Evolutionary conservation across 202 grass and related monocot species (phyloP).

Genomic region (Carex arenaria): DNA sequence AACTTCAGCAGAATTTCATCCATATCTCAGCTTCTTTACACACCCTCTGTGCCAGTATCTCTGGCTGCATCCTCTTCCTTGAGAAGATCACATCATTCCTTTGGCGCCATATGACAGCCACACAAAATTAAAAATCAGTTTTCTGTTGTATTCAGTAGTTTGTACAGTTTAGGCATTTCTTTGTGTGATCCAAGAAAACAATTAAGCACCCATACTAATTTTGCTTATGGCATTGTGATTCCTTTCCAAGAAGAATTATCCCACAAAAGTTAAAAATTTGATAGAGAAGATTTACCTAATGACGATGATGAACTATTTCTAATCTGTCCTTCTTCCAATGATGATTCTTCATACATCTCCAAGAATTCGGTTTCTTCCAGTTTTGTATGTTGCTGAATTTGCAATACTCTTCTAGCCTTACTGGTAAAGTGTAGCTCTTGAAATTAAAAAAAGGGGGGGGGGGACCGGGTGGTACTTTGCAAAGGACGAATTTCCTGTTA

Average conservation of each 20-base stretch:
- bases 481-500: too few species aligned
- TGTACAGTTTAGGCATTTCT: too few species aligned
- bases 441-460: too few species aligned
- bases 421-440: not conserved
- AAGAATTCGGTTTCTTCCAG: not conserved
- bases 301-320: not conserved
- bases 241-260: not conserved
- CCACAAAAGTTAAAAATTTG: not conserved
- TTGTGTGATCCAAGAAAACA: not conserved
- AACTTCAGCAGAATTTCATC: too few species aligned
- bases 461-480: not conserved
- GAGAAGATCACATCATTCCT: too few species aligned
- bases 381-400: not conserved
- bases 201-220: not conserved
- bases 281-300: not conserved
- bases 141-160: not conserved
- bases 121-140: not conserved
- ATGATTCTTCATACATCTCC: not conserved
- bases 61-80: too few species aligned
- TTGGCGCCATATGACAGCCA: too few species aligned
- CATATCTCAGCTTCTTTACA: too few species aligned
- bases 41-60: too few species aligned
- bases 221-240: not conserved
- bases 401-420: not conserved
- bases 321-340: not conserved